phyloP scores from a whole-genome alignment of 2,329 filamentous ascomycete species.

The Pleurostoma richardsiae region DNA sequence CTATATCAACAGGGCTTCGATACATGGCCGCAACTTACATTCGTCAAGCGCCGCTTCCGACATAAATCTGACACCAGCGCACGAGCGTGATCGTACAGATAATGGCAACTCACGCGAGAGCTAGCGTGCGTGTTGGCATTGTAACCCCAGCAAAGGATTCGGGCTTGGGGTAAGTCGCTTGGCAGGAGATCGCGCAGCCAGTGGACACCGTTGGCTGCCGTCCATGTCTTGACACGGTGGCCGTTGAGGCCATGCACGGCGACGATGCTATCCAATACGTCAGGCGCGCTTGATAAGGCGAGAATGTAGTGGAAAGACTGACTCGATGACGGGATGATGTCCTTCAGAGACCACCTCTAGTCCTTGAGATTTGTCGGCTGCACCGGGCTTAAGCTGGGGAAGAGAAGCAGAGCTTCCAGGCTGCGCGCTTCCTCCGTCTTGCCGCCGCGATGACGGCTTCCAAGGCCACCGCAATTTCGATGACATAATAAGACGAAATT shows the following conservation, averaged over 20 bases:
- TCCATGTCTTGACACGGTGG: slow-evolving; percentile 4
- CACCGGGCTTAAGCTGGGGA: no score
- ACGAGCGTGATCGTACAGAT: neutral
- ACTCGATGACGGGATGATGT: no score
- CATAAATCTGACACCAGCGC: slow-evolving; percentile 2
- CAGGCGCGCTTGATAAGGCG: no score
- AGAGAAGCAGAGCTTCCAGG: no score
- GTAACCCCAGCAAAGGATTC: slow-evolving; percentile 4
- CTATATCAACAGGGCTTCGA: neutral
- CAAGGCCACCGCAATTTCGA: no score
- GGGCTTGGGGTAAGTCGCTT: neutral
- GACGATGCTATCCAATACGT: neutral
- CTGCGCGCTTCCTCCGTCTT: no score
- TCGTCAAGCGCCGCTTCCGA: no score
- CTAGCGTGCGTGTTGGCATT: neutral
- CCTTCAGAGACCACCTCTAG: no score
- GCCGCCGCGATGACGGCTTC: no score
- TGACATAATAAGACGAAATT: no score
- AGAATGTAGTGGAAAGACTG: no score
- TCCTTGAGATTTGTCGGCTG: no score
- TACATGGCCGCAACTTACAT: neutral
- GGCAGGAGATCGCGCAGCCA: slow-evolving; percentile 5
- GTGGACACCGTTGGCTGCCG: neutral
- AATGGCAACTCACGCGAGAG: slow-evolving; percentile 1
- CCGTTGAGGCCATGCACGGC: slow-evolving; percentile 4